phyloP scores from a whole-genome alignment of 1,284 basidiomycete species.

The Austroboletus rostrupii region DNA sequence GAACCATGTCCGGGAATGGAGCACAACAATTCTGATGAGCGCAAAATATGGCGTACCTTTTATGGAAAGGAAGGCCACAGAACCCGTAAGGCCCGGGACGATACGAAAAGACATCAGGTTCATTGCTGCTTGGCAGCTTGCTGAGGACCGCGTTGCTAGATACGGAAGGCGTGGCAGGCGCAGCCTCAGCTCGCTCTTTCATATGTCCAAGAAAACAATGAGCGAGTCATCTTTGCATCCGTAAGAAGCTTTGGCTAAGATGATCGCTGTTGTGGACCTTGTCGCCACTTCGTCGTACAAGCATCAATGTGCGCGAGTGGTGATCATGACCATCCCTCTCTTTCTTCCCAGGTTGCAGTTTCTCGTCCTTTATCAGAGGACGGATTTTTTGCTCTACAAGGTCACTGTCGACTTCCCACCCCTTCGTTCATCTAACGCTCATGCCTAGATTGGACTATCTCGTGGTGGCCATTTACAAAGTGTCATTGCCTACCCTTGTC shows the following conservation, averaged over 20 bases:
- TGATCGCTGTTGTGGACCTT: slow-evolving; percentile 22
- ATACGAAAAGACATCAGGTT: background rate
- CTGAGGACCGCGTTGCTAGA: background rate
- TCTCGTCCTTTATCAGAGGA: slow-evolving; percentile 1
- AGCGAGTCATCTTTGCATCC: slow-evolving; percentile 26
- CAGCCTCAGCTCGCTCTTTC: background rate
- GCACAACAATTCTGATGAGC: background rate
- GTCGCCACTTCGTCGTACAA: slow-evolving; percentile 15
- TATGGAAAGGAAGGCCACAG: background rate
- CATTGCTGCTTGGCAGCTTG: too few species aligned
- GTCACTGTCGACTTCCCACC: slow-evolving; percentile 7
- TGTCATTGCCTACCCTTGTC: slow-evolving; percentile 22
- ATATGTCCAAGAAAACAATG: slow-evolving; percentile 27
- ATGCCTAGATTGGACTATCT: slow-evolving; percentile 27
- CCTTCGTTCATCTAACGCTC: background rate
- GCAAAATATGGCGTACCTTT: background rate
- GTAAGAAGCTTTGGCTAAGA: slow-evolving; percentile 23
- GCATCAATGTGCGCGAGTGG: background rate
- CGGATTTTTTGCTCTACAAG: slow-evolving; percentile 12
- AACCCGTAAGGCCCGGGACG: background rate
- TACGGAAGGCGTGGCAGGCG: background rate
- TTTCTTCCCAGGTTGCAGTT: slow-evolving; percentile 4
- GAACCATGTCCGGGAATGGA: background rate
- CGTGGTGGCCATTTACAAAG: slow-evolving; percentile 22
- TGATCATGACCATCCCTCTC: background rate